A percentile compares a stretch with the other conserved stretches of the same genome.
Evolutionary conservation across 2,329 filamentous ascomycete species (phyloP).

Genomic region (Xylaria polymorpha): DNA sequence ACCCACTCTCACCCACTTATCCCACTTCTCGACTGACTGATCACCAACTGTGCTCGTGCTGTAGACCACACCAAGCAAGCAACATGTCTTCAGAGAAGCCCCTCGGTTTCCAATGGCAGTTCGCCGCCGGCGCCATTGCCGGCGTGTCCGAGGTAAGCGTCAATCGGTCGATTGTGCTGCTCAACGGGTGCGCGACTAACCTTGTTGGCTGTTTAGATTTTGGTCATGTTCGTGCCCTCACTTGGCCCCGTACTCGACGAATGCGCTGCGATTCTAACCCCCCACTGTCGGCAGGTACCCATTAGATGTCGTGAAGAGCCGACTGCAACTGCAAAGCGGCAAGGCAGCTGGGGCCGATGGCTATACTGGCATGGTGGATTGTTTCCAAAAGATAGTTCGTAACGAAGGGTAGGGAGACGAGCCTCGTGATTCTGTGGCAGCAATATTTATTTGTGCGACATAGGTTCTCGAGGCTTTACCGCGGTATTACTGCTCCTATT

Average conservation of each 20-base stretch:
- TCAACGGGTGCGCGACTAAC: slow-evolving; percentile 35
- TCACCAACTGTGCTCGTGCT: slow-evolving; percentile 35
- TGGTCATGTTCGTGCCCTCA: slow-evolving; percentile 76
- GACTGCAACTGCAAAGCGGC: slow-evolving; percentile 93
- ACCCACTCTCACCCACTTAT: slow-evolving; percentile 40
- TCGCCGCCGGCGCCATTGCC: slow-evolving; percentile 80
- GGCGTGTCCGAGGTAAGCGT: slow-evolving; percentile 92
- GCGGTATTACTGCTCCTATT: slow-evolving; percentile 94
- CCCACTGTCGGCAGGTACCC: slow-evolving; percentile 81
- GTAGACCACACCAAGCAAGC: slow-evolving; percentile 16
- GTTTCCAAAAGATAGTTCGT: slow-evolving; percentile 95
- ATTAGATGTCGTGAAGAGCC: slow-evolving; percentile 96
- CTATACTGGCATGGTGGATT: slow-evolving; percentile 98
- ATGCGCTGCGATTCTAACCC: slow-evolving; percentile 39
- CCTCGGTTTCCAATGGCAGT: slow-evolving; percentile 45
- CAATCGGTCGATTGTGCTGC: background rate
- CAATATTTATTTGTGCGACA: slow-evolving; percentile 32
- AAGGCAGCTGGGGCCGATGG: slow-evolving; percentile 77
- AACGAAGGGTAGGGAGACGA: slow-evolving; percentile 81
- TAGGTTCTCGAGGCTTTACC: slow-evolving; percentile 90
- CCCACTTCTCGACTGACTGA: slow-evolving; percentile 36
- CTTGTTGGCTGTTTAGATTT: slow-evolving; percentile 69
- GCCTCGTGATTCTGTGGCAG: background rate
- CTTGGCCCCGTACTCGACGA: slow-evolving; percentile 26
- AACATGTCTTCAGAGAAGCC: slow-evolving; percentile 41